Evolutionary conservation across 352 stramenopile species (phyloP).

Genomic region (Phytophthora meadii): DNA sequence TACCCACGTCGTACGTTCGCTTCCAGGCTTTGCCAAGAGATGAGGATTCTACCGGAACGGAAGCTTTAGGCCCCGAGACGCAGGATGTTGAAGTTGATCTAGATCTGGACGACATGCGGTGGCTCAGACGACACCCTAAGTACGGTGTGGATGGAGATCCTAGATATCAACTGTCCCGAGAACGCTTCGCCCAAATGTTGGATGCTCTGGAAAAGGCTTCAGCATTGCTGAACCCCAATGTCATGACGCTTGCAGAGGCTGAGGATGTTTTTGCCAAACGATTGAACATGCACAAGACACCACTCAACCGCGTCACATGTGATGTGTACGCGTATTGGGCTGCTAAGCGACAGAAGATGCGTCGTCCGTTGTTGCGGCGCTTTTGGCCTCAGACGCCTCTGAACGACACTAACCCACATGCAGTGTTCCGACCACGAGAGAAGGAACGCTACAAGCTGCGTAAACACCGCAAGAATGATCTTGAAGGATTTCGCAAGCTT

Average conservation of each 20-base stretch:
- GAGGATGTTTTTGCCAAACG: constrained; percentile 80
- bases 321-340: constrained; percentile 97
- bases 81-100: constrained; percentile 80
- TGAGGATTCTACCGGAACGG: constrained; percentile 27
- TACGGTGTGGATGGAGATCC: constrained; percentile 86
- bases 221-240: constrained; percentile 78
- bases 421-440: constrained; percentile 97
- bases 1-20: constrained; percentile 83
- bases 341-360: constrained; percentile 91
- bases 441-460: constrained; percentile 98
- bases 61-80: constrained; percentile 32
- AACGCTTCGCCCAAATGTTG: constrained; percentile 83
- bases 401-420: constrained; percentile 98
- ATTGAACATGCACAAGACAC: constrained; percentile 69
- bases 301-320: constrained; percentile 71
- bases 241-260: constrained; percentile 75
- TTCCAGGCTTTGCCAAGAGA: constrained; percentile 72
- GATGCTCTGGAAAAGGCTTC: constrained; percentile 88
- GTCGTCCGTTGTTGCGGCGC: constrained; percentile 93
- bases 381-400: constrained; percentile 96
- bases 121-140: constrained; percentile 82
- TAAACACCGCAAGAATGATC: constrained; percentile 97
- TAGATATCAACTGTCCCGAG: constrained; percentile 75
- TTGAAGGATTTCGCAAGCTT: constrained; percentile 95
- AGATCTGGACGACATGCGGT: constrained; percentile 88